Conservation (phyloP, 2,329 filamentous ascomycete genomes). For the Nakataea oryzae region DNA sequence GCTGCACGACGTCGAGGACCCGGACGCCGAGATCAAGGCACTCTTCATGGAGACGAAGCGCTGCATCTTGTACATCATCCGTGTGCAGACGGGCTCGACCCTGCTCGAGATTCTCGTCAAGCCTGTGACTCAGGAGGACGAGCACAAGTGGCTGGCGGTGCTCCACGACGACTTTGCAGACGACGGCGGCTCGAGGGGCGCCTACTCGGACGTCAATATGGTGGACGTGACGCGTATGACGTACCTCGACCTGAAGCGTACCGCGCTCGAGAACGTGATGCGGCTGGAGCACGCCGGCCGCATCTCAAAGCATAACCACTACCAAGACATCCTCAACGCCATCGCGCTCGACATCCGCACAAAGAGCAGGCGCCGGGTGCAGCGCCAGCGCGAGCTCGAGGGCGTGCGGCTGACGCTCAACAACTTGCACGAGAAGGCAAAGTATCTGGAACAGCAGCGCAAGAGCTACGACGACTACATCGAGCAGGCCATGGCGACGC, state of each 20-base stretch:
- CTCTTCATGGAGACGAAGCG: constrained; percentile 98
- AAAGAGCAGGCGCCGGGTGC: constrained; percentile 86
- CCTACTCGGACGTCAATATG: constrained; percentile 84
- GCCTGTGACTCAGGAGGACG: constrained; percentile 76
- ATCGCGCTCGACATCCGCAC: constrained; percentile 95
- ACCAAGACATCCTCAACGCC: constrained; percentile 95
- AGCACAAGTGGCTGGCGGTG: constrained; percentile 74
- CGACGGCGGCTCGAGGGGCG: constrained; percentile 61
- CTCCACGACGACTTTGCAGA: constrained; percentile 70
- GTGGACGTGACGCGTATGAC: constrained; percentile 82
- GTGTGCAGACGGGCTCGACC: constrained; percentile 82
- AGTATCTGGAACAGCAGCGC: constrained; percentile 86
- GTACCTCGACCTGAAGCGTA: constrained; percentile 87
- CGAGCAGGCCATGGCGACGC: constrained; percentile 92
- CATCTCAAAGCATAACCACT: constrained; percentile 82
- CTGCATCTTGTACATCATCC: constrained; percentile 94
- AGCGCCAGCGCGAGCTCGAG: constrained; percentile 84
- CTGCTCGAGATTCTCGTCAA: constrained; percentile 94
- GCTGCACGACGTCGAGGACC: constrained; percentile 82
- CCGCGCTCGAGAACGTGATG: constrained; percentile 88
- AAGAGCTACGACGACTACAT: constrained; percentile 99
- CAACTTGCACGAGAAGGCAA: constrained; percentile 75
- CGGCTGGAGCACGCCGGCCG: constrained; percentile 76
- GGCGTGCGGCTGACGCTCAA: constrained; percentile 64
- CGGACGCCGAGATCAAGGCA: constrained; percentile 82